phyloP scores from a whole-genome alignment of 2,329 filamentous ascomycete species.

The Epichloe gansuensis region DNA sequence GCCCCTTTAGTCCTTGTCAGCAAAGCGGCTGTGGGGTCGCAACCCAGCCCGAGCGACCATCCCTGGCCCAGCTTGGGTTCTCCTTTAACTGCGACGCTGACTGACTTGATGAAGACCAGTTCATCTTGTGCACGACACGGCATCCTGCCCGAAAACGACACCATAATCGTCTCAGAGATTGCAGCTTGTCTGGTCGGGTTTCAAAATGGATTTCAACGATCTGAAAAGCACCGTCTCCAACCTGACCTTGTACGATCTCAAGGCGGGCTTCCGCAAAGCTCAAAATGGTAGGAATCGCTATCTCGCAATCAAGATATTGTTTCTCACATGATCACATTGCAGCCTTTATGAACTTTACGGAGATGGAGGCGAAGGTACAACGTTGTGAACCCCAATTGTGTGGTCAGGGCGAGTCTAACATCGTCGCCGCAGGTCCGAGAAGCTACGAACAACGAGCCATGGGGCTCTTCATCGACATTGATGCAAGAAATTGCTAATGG shows the following conservation, averaged over 20 bases:
- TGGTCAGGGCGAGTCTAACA: conserved; percentile 6
- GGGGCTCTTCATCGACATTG: conserved; percentile 70
- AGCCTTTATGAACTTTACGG: conserved; percentile 98
- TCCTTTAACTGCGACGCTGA: not conserved
- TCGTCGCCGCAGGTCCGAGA: conserved; percentile 60
- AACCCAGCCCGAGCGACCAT: not conserved
- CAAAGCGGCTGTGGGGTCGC: not conserved
- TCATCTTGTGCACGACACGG: not conserved
- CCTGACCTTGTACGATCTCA: conserved; percentile 87
- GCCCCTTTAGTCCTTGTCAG: not conserved
- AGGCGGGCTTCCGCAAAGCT: conserved; percentile 86
- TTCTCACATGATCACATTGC: conserved; percentile 17
- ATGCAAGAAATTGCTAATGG: conserved; percentile 99
- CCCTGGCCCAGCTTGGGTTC: not conserved
- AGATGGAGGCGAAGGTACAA: conserved; percentile 64
- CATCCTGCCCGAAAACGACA: not conserved
- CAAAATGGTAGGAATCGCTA: conserved; percentile 64
- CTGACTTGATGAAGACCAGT: not conserved
- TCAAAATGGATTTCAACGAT: conserved; percentile 71
- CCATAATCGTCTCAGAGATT: not conserved
- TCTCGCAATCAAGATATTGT: not conserved
- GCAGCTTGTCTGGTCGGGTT: conserved; percentile 1
- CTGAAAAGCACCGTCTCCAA: conserved; percentile 82
- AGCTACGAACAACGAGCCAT: conserved; percentile 97
- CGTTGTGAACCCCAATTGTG: conserved; percentile 9